phyloP scores from a whole-genome alignment of 2,329 filamentous ascomycete genomes.

The Diaporthe sp. region DNA sequence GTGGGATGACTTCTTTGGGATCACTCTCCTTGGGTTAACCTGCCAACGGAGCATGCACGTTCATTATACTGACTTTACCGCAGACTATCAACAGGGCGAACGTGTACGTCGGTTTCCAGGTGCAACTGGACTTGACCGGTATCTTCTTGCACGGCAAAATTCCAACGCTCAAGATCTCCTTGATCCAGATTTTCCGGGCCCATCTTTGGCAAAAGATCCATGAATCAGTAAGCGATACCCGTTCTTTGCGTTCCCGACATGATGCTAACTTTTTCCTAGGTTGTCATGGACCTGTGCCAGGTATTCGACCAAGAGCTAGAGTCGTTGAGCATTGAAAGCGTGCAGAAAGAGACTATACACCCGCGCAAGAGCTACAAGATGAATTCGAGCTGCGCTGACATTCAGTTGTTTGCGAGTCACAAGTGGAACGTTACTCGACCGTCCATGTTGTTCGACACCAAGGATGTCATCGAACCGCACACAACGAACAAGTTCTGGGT shows the following conservation, averaged over 20 bases:
- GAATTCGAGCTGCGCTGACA: conserved; percentile 95
- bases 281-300: conserved; percentile 99
- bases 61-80: neutral
- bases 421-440: conserved; percentile 99
- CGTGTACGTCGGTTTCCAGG: conserved; percentile 99
- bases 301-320: conserved; percentile 98
- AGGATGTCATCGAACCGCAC: conserved; percentile 92
- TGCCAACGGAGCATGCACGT: too few species aligned
- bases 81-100: conserved; percentile 87
- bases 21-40: neutral
- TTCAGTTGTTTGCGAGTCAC: conserved; percentile 95
- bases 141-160: conserved; percentile 99
- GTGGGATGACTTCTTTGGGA: neutral
- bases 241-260: neutral
- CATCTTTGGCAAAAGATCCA: conserved; percentile 99
- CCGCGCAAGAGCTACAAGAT: conserved; percentile 99
- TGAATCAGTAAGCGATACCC: conserved; percentile 73
- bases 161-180: conserved; percentile 95
- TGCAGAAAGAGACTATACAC: conserved; percentile 99
- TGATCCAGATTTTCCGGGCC: conserved; percentile 99
- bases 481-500: conserved; percentile 99
- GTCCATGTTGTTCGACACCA: conserved; percentile 94
- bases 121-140: conserved; percentile 96
- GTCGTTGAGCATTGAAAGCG: conserved; percentile 94
- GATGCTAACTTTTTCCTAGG: conserved; percentile 4